phyloP scores from a whole-genome alignment of 2,329 filamentous ascomycete genomes.

The Neoarthrinium moseri region DNA sequence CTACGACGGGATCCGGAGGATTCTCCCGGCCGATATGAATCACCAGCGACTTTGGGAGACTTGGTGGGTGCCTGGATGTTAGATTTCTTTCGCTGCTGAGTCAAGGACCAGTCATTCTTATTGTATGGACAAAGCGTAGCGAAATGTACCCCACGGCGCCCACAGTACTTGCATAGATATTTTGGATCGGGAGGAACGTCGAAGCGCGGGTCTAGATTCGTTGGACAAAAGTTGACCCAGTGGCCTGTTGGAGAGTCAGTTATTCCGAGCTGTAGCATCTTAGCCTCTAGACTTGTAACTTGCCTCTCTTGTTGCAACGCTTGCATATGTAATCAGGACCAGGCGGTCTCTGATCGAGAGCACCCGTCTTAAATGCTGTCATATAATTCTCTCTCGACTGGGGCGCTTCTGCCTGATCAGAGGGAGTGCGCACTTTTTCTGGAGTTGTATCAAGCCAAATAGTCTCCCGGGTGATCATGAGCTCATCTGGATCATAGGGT shows the following conservation, averaged over 20 bases:
- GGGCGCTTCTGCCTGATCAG: not conserved
- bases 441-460: slow-evolving; percentile 9
- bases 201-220: slow-evolving; percentile 37
- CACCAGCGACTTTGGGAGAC: not conserved
- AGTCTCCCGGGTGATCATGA: slow-evolving; percentile 8
- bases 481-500: slow-evolving; percentile 4
- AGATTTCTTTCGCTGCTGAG: slow-evolving; percentile 25
- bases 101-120: slow-evolving; percentile 27
- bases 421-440: not conserved
- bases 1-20: not conserved
- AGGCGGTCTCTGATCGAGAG: not conserved
- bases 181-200: slow-evolving; percentile 27
- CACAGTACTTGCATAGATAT: slow-evolving; percentile 36
- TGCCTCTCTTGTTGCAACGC: slow-evolving; percentile 30
- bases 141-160: slow-evolving; percentile 30
- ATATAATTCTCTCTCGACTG: not conserved
- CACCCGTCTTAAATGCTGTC: not conserved
- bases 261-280: not conserved
- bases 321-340: slow-evolving; percentile 26
- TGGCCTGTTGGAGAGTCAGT: slow-evolving; percentile 32
- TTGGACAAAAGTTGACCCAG: slow-evolving; percentile 36
- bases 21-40: not conserved
- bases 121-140: slow-evolving; percentile 36
- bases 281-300: too few species aligned
- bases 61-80: slow-evolving; percentile 4